Conservation (phyloP, 768 basidiomycete genomes). For the Fibroporia radiculosa region DNA sequence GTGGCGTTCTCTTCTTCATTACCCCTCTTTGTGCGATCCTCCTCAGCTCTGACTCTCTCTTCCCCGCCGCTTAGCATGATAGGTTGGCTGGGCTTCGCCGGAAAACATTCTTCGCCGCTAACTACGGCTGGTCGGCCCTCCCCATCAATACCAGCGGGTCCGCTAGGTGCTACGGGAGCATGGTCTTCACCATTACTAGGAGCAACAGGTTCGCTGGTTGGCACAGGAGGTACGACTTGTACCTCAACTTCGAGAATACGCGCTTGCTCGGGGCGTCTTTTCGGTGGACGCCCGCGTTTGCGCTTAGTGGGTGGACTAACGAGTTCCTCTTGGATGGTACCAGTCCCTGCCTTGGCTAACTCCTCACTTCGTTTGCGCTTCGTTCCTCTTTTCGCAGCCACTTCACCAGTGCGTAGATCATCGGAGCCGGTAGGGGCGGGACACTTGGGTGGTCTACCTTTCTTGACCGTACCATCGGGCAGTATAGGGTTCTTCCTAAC, state of each 20-base stretch:
- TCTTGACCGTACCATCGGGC: constrained; percentile 46
- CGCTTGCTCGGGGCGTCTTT: constrained; percentile 10
- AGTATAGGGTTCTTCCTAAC: constrained; percentile 39
- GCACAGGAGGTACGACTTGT: too few relatives aligned
- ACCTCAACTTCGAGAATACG: too few relatives aligned
- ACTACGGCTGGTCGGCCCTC: too few relatives aligned
- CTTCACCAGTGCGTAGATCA: constrained; percentile 16
- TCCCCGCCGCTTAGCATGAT: background rate
- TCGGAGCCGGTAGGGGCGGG: background rate
- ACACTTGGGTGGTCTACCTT: constrained; percentile 48
- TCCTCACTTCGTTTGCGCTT: constrained; percentile 28
- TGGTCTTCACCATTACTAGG: too few relatives aligned
- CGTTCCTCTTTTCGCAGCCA: constrained; percentile 14
- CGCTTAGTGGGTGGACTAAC: constrained; percentile 11
- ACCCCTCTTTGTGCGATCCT: constrained; percentile 5
- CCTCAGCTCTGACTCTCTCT: background rate
- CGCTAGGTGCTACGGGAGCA: too few relatives aligned
- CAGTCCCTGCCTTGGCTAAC: background rate
- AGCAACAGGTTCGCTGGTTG: too few relatives aligned
- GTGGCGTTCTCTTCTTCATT: constrained; percentile 4
- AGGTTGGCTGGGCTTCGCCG: too few relatives aligned
- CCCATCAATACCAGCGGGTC: too few relatives aligned
- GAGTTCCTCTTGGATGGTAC: background rate
- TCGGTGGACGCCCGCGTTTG: constrained; percentile 26
- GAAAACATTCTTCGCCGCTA: too few relatives aligned